A percentile compares a stretch with the other conserved stretches of the same genome.
phyloP scores from a whole-genome alignment of 805 yeast genomes.

The Candida sonorensis region DNA sequence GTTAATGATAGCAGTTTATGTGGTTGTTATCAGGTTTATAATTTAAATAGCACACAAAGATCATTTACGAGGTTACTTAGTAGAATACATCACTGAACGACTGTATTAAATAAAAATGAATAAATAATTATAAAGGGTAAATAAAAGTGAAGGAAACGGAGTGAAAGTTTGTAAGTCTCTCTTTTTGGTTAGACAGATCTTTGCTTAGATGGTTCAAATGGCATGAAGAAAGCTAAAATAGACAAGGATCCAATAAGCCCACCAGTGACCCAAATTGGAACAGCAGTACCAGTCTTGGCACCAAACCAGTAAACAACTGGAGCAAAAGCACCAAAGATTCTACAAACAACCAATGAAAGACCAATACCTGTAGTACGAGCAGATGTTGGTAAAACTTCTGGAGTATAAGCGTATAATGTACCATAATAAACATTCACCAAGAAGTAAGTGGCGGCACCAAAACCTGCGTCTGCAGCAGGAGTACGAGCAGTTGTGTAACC shows the following conservation, averaged over 20 bases:
- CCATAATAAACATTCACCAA: constrained; percentile 47
- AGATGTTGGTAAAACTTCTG: constrained; percentile 51
- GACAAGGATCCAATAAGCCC: constrained; percentile 45
- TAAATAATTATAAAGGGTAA: too few species aligned
- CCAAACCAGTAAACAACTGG: constrained; percentile 52
- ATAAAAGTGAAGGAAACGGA: too few species aligned
- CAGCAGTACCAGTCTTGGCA: constrained; percentile 38
- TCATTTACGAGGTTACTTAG: too few species aligned
- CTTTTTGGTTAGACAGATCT: constrained; percentile 29
- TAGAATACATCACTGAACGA: too few species aligned
- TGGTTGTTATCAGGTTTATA: too few species aligned
- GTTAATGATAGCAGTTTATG: too few species aligned
- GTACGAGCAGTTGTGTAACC: constrained; percentile 59
- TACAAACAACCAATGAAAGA: constrained; percentile 45
- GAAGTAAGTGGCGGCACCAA: constrained; percentile 42
- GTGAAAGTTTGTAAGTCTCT: too few species aligned
- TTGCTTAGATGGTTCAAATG: constrained; percentile 41
- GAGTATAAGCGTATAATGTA: constrained; percentile 58
- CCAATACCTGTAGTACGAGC: constrained; percentile 57
- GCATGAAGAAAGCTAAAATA: constrained; percentile 37
- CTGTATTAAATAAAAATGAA: too few species aligned
- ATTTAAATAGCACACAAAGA: too few species aligned
- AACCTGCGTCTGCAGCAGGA: constrained; percentile 45
- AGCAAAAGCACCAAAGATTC: constrained; percentile 49
- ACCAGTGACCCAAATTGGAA: constrained; percentile 58